Evolutionary conservation across 2,329 filamentous ascomycete genomes (phyloP).

Genomic region (Tolypocladium amazonense): DNA sequence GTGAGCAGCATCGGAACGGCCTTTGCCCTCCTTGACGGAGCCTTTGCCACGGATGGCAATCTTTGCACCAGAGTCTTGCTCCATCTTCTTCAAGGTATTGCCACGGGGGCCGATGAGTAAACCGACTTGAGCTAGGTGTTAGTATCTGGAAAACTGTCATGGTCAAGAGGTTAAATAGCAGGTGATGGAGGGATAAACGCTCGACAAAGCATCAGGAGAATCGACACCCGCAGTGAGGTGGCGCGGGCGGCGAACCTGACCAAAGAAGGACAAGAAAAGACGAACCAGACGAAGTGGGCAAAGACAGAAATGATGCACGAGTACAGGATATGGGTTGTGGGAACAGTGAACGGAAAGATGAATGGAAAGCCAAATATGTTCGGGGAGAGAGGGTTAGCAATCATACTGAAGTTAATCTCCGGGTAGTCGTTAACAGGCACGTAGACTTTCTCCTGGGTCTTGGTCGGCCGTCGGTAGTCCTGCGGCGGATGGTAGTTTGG

Average conservation of each 20-base stretch:
- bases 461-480: conserved; percentile 96
- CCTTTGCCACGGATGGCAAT: conserved; percentile 99
- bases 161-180: conserved; percentile 1
- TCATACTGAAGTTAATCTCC: conserved; percentile 99
- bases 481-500: conserved; percentile 98
- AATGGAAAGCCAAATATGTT: conserved; percentile 34
- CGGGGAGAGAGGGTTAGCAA: conserved; percentile 89
- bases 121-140: conserved; percentile 98
- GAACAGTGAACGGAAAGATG: conserved; percentile 13
- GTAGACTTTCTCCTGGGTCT: conserved; percentile 99
- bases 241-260: neutral
- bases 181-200: neutral
- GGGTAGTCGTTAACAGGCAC: conserved; percentile 99
- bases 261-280: neutral
- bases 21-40: conserved; percentile 99
- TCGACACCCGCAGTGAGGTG: neutral
- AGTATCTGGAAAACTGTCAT: conserved; percentile 44
- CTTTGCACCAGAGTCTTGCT: conserved; percentile 91
- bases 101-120: conserved; percentile 99
- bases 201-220: neutral
- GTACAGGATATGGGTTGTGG: conserved; percentile 2
- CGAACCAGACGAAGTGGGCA: neutral
- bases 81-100: conserved; percentile 99
- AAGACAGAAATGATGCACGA: neutral
- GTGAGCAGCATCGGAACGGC: conserved; percentile 95